Percentiles rank a stretch among this genome's conserved stretches.
Evolutionary conservation across 1,284 basidiomycete species (phyloP).

Genomic region (Puccinia coronata): DNA sequence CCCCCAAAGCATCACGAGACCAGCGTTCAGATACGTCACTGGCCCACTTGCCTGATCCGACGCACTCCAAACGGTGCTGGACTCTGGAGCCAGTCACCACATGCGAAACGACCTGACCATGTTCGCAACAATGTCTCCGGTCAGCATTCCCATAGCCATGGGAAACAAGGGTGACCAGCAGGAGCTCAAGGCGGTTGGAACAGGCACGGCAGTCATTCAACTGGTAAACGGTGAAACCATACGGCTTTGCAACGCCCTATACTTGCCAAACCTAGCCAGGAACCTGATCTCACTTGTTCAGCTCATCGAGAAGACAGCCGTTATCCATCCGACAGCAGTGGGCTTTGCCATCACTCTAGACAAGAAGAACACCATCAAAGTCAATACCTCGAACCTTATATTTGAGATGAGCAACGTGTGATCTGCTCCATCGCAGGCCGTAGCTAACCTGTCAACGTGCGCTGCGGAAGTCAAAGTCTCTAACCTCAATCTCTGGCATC

Average conservation of each 20-base stretch:
- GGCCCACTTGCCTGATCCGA: too few species aligned
- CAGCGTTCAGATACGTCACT: background rate
- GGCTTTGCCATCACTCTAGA: background rate
- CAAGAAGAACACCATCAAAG: background rate
- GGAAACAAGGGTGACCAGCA: background rate
- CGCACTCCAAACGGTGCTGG: background rate
- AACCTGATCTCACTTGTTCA: constrained; percentile 3
- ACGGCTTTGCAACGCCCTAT: background rate
- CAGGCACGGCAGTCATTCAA: background rate
- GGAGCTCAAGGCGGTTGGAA: background rate
- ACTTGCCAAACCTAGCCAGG: background rate
- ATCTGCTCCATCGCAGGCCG: too few species aligned
- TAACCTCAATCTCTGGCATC: background rate
- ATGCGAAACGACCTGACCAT: background rate
- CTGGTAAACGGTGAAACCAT: background rate
- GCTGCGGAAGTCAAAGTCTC: too few species aligned
- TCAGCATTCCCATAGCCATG: background rate
- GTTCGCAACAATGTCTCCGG: background rate
- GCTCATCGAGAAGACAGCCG: background rate
- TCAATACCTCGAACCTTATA: background rate
- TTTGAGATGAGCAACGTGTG: background rate
- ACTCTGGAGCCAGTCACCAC: constrained; percentile 14
- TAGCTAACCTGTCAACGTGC: too few species aligned
- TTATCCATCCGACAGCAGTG: background rate
- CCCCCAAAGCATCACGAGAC: background rate